Conservation (phyloP, 2,329 filamentous ascomycete genomes). For the Aspergillus novoparasiticus region DNA sequence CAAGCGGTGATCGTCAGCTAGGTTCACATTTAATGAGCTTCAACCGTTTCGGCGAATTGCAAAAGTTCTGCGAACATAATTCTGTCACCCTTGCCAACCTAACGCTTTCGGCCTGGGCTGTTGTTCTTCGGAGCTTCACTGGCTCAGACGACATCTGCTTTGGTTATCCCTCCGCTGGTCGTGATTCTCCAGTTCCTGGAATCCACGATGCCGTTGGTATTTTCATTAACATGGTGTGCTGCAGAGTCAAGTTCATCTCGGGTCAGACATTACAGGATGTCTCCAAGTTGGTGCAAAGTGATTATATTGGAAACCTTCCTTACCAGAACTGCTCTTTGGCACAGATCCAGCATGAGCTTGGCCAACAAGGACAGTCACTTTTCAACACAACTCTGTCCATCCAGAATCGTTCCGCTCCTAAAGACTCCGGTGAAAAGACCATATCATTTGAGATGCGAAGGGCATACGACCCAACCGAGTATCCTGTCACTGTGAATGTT, state of each 20-base stretch:
- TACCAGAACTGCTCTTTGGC: conserved; percentile 56
- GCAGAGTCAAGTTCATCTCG: conserved; percentile 44
- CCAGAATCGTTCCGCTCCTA: conserved; percentile 36
- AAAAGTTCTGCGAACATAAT: conserved; percentile 34
- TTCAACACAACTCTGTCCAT: conserved; percentile 49
- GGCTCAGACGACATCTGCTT: conserved; percentile 44
- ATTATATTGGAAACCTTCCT: conserved; percentile 50
- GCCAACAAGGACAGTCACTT: conserved; percentile 36
- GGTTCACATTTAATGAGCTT: conserved; percentile 25
- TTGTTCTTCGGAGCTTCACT: conserved; percentile 38
- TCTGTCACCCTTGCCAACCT: conserved; percentile 40
- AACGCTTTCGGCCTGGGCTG: conserved; percentile 42
- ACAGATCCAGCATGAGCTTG: conserved; percentile 48
- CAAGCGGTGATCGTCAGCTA: conserved; percentile 10
- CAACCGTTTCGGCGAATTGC: conserved; percentile 32
- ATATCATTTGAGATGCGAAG: conserved; percentile 35
- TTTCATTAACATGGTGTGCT: conserved; percentile 60
- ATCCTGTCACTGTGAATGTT: conserved; percentile 43
- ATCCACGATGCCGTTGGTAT: conserved; percentile 52
- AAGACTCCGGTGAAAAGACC: conserved; percentile 25
- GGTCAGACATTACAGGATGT: conserved; percentile 41
- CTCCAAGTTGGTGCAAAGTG: conserved; percentile 48
- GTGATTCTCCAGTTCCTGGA: conserved; percentile 49
- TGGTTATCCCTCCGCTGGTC: conserved; percentile 43
- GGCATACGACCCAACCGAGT: conserved; percentile 44